Percentiles rank a stretch among this genome's conserved stretches.
Evolutionary conservation across 768 basidiomycete genomes (phyloP).

Genomic region (Serendipita sp.): DNA sequence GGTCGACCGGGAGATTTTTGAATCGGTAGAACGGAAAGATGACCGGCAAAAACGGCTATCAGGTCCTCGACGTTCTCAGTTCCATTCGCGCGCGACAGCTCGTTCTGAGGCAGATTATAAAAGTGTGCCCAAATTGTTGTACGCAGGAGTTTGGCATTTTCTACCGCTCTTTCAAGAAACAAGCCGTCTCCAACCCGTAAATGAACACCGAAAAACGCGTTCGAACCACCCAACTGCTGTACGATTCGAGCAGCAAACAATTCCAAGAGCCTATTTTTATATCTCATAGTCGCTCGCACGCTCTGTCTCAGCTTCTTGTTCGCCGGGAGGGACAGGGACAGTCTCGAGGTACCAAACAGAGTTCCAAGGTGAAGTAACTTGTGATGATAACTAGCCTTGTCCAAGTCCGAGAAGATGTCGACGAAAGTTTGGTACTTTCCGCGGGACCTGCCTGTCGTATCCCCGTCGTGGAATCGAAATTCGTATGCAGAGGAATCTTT

Average conservation of each 20-base stretch:
- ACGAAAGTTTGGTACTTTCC: constrained; percentile 16
- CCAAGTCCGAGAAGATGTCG: constrained; percentile 21
- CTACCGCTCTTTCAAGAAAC: constrained; percentile 30
- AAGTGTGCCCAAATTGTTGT: neutral
- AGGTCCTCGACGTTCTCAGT: neutral
- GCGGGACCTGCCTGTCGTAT: constrained; percentile 14
- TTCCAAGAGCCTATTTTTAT: constrained; percentile 34
- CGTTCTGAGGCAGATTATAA: neutral
- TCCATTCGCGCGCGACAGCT: neutral
- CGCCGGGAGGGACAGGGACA: constrained; percentile 31
- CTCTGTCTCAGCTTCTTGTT: constrained; percentile 30
- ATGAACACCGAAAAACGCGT: constrained; percentile 44
- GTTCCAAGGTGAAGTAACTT: constrained; percentile 56
- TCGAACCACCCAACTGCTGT: constrained; percentile 24
- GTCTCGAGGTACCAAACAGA: constrained; percentile 59
- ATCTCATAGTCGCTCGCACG: constrained; percentile 42
- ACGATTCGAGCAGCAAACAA: constrained; percentile 30
- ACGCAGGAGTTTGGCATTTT: constrained; percentile 25
- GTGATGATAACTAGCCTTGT: constrained; percentile 24
- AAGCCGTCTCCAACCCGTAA: constrained; percentile 53
- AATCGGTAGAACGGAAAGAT: neutral
- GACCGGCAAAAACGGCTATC: neutral
- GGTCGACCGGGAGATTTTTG: neutral
- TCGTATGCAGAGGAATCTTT: constrained; percentile 44
- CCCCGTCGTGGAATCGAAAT: constrained; percentile 43